Percentiles rank a stretch among this genome's conserved stretches.
Evolutionary conservation across 352 stramenopile species (phyloP).

Genomic region (Phytophthora kernoviae): DNA sequence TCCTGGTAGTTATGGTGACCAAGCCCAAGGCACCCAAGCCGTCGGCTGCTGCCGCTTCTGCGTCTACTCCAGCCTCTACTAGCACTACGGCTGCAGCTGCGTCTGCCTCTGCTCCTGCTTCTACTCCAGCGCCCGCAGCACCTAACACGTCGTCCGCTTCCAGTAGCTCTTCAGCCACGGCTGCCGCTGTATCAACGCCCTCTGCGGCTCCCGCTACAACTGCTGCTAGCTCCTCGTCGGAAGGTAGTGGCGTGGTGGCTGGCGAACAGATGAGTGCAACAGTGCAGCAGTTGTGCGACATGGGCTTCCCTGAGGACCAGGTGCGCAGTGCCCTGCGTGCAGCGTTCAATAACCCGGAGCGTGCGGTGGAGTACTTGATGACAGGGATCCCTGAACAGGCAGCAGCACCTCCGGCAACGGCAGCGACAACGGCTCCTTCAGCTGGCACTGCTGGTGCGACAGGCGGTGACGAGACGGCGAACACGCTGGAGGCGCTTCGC

Average conservation of each 20-base stretch:
- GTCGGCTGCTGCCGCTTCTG: conserved; percentile 38
- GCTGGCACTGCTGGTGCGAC: conserved; percentile 15
- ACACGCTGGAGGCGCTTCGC: conserved; percentile 77
- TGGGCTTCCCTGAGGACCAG: conserved; percentile 90
- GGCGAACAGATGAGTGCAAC: conserved; percentile 56
- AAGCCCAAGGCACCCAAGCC: conserved; percentile 79
- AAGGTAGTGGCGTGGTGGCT: conserved; percentile 20
- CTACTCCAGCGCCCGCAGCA: conserved; percentile 32
- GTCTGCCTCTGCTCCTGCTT: conserved; percentile 24
- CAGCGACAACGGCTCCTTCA: conserved; percentile 23
- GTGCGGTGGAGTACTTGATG: conserved; percentile 90
- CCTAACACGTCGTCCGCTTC: conserved; percentile 76
- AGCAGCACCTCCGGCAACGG: conserved; percentile 30
- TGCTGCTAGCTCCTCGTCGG: conserved; percentile 23
- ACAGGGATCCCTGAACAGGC: conserved; percentile 79
- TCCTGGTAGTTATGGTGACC: conserved; percentile 89
- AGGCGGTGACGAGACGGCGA: conserved; percentile 26
- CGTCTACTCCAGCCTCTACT: conserved; percentile 40
- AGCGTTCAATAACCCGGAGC: conserved; percentile 88
- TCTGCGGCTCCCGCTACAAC: conserved; percentile 55
- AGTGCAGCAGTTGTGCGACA: conserved; percentile 82
- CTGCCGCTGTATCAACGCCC: conserved; percentile 67
- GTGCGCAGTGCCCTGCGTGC: conserved; percentile 74
- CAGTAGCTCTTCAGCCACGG: conserved; percentile 64
- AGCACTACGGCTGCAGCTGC: conserved; percentile 29